Base-by-base conservation (phyloP, 257 asterid species). In the Salvia miltiorrhiza region DNA sequence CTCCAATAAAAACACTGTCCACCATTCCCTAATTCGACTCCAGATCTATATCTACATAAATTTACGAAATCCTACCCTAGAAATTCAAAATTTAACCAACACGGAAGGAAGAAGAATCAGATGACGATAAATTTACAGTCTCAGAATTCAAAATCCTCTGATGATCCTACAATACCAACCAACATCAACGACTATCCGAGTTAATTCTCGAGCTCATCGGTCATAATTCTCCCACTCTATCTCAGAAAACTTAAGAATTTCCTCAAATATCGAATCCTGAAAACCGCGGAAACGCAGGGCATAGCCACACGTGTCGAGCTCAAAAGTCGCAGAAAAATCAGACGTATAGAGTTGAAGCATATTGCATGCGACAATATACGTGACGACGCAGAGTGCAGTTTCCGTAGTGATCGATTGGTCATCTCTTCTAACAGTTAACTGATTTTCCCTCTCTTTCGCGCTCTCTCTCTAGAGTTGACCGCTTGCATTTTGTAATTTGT, bases 221-320 rank as follows among this genome's bases (percentile, higher is more conserved):
- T 63, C 72, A 54, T 8, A 47, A 56, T 14, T 35, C 11, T 50
- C 63, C 57, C 63, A n/a, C n/a, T n/a, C n/a, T n/a, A n/a, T 71
- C 71, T 41, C 43, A 35, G 47, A 35, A 43, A 60, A 70, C 24
- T n/a, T 4, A 20, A 16, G n/a, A 55, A 41, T 45, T 41, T 47
- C 75, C 77, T 16, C 58, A 67, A 77, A 69, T 52, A 44, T 45
- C 72, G 81, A 70, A 70, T 79, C 75, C 77, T 56, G 32, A 63
- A 63, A 54, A 26, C 35, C 77, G 14, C 63, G n/a, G 49, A 56
- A 76, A 74, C 13, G 26, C 75, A 78, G 79, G 83, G 26, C 77
- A 37, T 67, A 16, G 62, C 45, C 76, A 75, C 90, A 74, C 80
- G 78, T 84, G 86, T 68, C 61, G 69, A 68, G 68, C 72, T 69